A percentile compares a stretch with the other conserved stretches of the same genome.
These are phyloP conservation scores for Ciborinia camelliae DNA, from an alignment of 2,329 filamentous ascomycete species.

Conservation along the genomic window DNA sequence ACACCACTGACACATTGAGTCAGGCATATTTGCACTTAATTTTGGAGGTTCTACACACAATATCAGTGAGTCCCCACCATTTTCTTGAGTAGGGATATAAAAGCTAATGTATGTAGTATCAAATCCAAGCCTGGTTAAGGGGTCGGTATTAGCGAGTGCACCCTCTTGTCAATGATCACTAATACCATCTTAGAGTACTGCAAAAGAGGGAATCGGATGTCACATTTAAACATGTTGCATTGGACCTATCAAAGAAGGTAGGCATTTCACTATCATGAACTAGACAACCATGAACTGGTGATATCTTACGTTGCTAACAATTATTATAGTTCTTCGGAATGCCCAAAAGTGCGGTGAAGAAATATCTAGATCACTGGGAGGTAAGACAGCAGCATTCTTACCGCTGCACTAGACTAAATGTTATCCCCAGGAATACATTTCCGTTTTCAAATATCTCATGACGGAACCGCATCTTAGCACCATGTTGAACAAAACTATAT, in stretches of 20 bases:
- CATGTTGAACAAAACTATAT: slow-evolving; percentile 40
- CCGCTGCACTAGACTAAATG: slow-evolving; percentile 29
- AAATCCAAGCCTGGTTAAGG: slow-evolving; percentile 28
- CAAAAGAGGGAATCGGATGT: slow-evolving; percentile 30
- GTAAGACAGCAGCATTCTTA: slow-evolving; percentile 34
- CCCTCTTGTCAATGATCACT: background rate
- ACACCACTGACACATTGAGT: background rate
- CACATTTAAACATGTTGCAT: slow-evolving; percentile 25
- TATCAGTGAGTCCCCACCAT: slow-evolving; percentile 26
- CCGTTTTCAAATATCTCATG: slow-evolving; percentile 41
- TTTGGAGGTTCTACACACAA: slow-evolving; percentile 32
- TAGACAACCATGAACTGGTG: background rate
- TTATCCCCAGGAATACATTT: slow-evolving; percentile 1
- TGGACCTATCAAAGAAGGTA: slow-evolving; percentile 27
- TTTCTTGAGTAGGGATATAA: background rate
- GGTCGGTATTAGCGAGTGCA: slow-evolving; percentile 19
- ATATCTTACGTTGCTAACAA: background rate
- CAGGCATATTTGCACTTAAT: slow-evolving; percentile 31
- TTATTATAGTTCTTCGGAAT: slow-evolving; percentile 33
- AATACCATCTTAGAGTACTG: slow-evolving; percentile 26
- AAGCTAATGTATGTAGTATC: slow-evolving; percentile 24
- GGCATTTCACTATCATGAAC: background rate
- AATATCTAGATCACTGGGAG: slow-evolving; percentile 31
- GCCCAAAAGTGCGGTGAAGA: slow-evolving; percentile 27
- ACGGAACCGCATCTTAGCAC: slow-evolving; percentile 46